Percentiles rank a stretch among this genome's conserved stretches.
These are phyloP conservation scores for Saraca asoca DNA, from an alignment of 331 rosid species.

Conservation along the genomic window DNA sequence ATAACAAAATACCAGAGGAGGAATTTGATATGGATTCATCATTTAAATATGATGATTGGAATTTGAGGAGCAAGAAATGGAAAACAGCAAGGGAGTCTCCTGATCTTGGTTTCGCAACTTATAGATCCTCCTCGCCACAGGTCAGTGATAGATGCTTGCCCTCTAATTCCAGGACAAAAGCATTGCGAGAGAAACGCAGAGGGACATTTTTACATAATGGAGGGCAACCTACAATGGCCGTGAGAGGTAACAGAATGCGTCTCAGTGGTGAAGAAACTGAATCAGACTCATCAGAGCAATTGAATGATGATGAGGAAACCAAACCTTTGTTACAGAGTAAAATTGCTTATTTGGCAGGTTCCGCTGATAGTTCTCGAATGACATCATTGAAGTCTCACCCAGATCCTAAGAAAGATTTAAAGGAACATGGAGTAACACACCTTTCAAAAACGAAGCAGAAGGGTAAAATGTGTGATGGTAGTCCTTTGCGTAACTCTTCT, in stretches of 20 bases:
- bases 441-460: conserved; percentile 67
- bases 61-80: conserved; percentile 65
- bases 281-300: conserved; percentile 85
- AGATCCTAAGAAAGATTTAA: conserved; percentile 60
- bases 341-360: conserved; percentile 58
- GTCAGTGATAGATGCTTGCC: conserved; percentile 54
- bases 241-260: conserved; percentile 51
- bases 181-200: conserved; percentile 59
- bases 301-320: conserved; percentile 75
- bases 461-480: conserved; percentile 59
- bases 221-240: conserved; percentile 44
- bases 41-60: conserved; percentile 62
- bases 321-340: conserved; percentile 76
- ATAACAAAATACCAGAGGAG: conserved; percentile 51
- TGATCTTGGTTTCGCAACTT: conserved; percentile 57
- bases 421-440: conserved; percentile 48
- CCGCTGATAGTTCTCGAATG: conserved; percentile 58
- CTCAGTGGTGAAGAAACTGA: conserved; percentile 80
- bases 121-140: conserved; percentile 78
- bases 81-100: conserved; percentile 71
- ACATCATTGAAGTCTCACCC: conserved; percentile 54
- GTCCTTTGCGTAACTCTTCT: conserved; percentile 46
- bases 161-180: conserved; percentile 63
- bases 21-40: conserved; percentile 59
- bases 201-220: conserved; percentile 58